Percentiles rank a stretch among this genome's conserved stretches.
Conservation (phyloP, 2,329 filamentous ascomycete genomes). For the Triangularia setosa region DNA sequence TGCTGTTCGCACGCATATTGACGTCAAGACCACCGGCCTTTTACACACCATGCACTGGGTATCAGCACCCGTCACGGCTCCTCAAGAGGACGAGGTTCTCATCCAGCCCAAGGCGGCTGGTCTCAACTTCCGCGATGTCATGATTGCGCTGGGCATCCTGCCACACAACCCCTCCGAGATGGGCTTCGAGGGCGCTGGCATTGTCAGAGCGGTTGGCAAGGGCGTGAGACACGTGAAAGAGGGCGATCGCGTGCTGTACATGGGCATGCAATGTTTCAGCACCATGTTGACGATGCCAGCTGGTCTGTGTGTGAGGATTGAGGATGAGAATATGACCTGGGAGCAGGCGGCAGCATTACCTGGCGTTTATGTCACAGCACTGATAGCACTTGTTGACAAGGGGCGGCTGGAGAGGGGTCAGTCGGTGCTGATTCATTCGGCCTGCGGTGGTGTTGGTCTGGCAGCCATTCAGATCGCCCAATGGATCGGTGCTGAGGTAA, state of each 20-base stretch:
- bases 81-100: constrained; percentile 27
- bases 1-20: no score
- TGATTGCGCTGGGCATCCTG: neutral
- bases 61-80: no score
- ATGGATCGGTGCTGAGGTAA: constrained; percentile 30
- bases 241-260: constrained; percentile 27
- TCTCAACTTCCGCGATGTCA: constrained; percentile 24
- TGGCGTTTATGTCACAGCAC: constrained; percentile 32
- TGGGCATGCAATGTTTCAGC: neutral
- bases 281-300: neutral
- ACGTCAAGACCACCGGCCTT: no score
- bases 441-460: constrained; percentile 33
- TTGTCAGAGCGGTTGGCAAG: neutral
- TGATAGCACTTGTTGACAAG: constrained; percentile 30
- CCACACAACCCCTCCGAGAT: neutral
- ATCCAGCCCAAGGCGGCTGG: constrained; percentile 33
- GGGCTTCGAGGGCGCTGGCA: neutral
- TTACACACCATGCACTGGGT: no score
- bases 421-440: constrained; percentile 35
- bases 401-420: constrained; percentile 30
- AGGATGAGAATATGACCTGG: constrained; percentile 29
- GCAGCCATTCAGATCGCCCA: constrained; percentile 31
- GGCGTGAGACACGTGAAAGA: constrained; percentile 25
- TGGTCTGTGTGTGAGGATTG: neutral
- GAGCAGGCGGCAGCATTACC: constrained; percentile 33